These are phyloP conservation scores for Fusarium neocosmosporiellum DNA, from an alignment of 2,329 filamentous ascomycete genomes.

Conservation along the genomic window DNA sequence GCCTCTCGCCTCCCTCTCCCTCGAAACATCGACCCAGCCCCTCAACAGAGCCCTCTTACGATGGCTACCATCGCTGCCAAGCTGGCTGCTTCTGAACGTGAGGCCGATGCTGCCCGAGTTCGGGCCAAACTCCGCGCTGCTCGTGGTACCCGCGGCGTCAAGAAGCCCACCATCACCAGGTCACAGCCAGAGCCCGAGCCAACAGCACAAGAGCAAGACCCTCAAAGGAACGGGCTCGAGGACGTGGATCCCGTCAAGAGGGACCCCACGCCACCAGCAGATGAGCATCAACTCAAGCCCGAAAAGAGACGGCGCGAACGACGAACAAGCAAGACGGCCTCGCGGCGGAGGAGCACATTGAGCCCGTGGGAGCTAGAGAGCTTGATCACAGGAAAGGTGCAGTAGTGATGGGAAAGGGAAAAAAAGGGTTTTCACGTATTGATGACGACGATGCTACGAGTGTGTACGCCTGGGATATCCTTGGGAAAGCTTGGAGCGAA, in stretches of 20 bases:
- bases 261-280: conserved; percentile 36
- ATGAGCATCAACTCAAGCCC: conserved; percentile 41
- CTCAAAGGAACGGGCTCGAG: conserved; percentile 21
- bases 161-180: conserved; percentile 44
- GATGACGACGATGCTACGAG: conserved; percentile 19
- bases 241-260: conserved; percentile 52
- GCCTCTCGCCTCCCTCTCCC: conserved; percentile 46
- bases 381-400: conserved; percentile 64
- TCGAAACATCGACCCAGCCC: conserved; percentile 51
- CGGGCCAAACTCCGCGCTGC: conserved; percentile 71
- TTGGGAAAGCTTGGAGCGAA: conserved; percentile 31
- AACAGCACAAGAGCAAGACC: conserved; percentile 8
- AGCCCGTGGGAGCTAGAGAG: conserved; percentile 80
- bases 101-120: conserved; percentile 72
- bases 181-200: conserved; percentile 33
- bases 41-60: conserved; percentile 67
- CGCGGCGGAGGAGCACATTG: conserved; percentile 77
- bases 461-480: conserved; percentile 13
- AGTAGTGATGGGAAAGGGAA: conserved; percentile 43
- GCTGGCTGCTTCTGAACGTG: conserved; percentile 71
- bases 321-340: conserved; percentile 66
- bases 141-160: conserved; percentile 50
- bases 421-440: conserved; percentile 7
- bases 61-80: conserved; percentile 73
- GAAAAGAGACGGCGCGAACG: conserved; percentile 63